phyloP scores from a whole-genome alignment of 805 yeast species.

The Candida ulmi region DNA sequence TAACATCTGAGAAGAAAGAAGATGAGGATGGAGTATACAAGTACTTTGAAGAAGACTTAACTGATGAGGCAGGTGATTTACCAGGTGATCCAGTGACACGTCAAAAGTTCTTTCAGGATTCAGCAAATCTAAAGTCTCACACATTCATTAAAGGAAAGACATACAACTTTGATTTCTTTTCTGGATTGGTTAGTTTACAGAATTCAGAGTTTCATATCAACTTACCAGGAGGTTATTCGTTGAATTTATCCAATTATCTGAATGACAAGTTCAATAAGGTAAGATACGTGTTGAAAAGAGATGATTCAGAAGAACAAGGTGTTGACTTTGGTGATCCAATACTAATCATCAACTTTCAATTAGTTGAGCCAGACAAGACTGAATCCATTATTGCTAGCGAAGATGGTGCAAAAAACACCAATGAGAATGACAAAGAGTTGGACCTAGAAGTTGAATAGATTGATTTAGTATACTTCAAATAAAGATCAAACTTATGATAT shows the following conservation, averaged over 20 bases:
- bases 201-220: conserved; percentile 44
- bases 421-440: no score
- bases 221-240: conserved; percentile 48
- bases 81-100: conserved; percentile 34
- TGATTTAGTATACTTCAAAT: no score
- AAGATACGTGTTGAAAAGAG: conserved; percentile 37
- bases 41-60: conserved; percentile 17
- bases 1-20: conserved; percentile 5
- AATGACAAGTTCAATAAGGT: conserved; percentile 40
- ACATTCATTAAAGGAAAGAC: conserved; percentile 30
- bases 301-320: conserved; percentile 6
- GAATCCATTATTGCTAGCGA: background rate
- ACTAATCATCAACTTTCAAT: conserved; percentile 15
- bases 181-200: conserved; percentile 45
- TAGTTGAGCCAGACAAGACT: conserved; percentile 4
- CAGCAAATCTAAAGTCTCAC: conserved; percentile 33
- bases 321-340: conserved; percentile 16
- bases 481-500: no score
- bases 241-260: conserved; percentile 36
- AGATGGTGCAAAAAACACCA: background rate
- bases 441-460: background rate
- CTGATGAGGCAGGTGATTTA: conserved; percentile 22
- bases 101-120: conserved; percentile 37
- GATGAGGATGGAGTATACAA: conserved; percentile 5
- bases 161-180: conserved; percentile 49